Evolutionary conservation across 805 yeast genomes (phyloP), one percentile per base, ranked within the genome.

Genomic region (Sugiyamaella boreocaroliniensis): DNA sequence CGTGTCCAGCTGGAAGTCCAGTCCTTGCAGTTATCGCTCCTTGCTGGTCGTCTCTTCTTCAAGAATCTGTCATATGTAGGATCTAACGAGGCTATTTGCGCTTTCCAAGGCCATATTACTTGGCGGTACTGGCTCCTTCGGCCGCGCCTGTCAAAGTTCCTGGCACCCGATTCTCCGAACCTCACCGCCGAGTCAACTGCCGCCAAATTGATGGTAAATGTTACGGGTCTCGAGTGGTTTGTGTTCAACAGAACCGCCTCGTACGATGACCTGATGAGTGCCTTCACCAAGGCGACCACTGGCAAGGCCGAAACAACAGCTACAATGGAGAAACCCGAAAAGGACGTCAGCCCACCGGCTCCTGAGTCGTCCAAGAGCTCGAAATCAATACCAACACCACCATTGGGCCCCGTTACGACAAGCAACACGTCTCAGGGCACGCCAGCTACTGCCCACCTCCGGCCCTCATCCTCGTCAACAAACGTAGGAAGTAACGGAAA

Each of bases 91-190:
- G 81, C 95, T 1, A 63, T 88, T 0, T 78, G 88, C 9, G 74
- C 86, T 1, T 76, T 86, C 26, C 82, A 83, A 55, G 85, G 92
- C 1, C 79, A 81, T 60, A 64, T 92, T 26, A 86, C 95, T 0
- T 93, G 98, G 98, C 69, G 95, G 55, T 92, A 89, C 66, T 93
- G 98, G 98, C 71, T 88, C 49, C 69, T 72, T 3, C 58, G 69
- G 32, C 72, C 76, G 11, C 65, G 81, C 50, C 71, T 69, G 40
- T 68, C 72, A 48, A 43, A 34, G 1, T 43, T 42, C 32, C 20
- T 43, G 22, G 29, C 52, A 5, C 62, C 61, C 6, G n/a, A 32
- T 9, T 32, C 37, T 4, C 37, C 37, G 2, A 14, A 32, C 4
- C 37, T 32, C 37, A 32, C 37, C 2, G 12, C 37, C 3, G 37